Conservation (phyloP, 1,284 basidiomycete species). For the Ganoderma lucidum region DNA sequence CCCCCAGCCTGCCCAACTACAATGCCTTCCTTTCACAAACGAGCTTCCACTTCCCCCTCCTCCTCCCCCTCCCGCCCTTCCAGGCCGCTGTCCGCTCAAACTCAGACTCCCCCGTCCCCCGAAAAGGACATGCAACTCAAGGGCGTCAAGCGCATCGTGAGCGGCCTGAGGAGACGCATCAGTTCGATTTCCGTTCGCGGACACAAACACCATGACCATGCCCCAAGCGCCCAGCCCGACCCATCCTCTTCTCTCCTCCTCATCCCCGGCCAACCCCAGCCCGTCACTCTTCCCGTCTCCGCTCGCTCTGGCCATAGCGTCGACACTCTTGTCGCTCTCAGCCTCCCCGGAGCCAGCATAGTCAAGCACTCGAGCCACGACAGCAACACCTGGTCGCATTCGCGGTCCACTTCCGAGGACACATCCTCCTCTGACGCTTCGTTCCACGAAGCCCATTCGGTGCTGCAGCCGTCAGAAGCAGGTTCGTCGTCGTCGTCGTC, state of each 20-base stretch:
- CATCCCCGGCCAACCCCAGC: constrained; percentile 18
- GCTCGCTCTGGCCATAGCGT: constrained; percentile 14
- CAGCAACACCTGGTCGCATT: constrained; percentile 17
- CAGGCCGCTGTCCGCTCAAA: neutral
- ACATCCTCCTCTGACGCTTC: constrained; percentile 12
- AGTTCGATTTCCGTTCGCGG: constrained; percentile 29
- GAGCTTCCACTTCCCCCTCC: constrained; percentile 15
- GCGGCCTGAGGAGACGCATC: constrained; percentile 30
- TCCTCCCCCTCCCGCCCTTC: constrained; percentile 16
- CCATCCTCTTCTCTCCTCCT: constrained; percentile 18
- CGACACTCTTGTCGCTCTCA: constrained; percentile 21
- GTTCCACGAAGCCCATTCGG: constrained; percentile 9
- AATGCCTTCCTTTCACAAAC: constrained; percentile 20
- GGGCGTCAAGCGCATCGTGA: constrained; percentile 33
- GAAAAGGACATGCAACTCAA: constrained; percentile 17
- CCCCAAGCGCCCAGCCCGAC: constrained; percentile 1
- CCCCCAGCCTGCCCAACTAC: neutral
- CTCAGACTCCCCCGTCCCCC: neutral
- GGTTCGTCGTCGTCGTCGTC: constrained; percentile 25
- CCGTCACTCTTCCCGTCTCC: constrained; percentile 23
- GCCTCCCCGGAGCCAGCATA: constrained; percentile 20
- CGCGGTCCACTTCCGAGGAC: neutral
- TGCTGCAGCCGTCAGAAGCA: constrained; percentile 12
- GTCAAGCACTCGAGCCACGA: constrained; percentile 25
- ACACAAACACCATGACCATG: constrained; percentile 20